phyloP scores from a whole-genome alignment of 2,329 filamentous ascomycete genomes.

The Neonectria sp. region DNA sequence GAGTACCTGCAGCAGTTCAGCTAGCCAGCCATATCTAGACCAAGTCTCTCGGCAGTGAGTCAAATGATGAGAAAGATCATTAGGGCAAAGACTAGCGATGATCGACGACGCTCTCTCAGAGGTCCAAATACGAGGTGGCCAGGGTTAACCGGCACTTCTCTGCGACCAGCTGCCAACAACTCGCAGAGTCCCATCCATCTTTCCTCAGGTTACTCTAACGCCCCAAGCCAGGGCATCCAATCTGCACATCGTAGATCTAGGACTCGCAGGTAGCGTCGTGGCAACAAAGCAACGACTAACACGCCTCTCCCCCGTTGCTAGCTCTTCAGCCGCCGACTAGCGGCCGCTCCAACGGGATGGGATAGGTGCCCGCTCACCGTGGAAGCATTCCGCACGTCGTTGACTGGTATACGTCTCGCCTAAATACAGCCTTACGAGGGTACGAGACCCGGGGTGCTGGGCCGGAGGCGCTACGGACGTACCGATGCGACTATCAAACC shows the following conservation, averaged over 20 bases:
- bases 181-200: too few species aligned
- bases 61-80: not conserved
- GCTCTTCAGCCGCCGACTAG: not conserved
- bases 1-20: too few species aligned
- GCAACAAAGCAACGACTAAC: too few species aligned
- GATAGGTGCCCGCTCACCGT: not conserved
- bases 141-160: not conserved
- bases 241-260: not conserved
- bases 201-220: not conserved
- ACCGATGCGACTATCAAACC: not conserved
- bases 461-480: not conserved
- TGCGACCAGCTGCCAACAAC: not conserved
- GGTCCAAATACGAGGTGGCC: not conserved
- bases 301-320: not conserved
- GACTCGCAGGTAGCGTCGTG: not conserved
- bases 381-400: constrained; percentile 1
- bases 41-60: too few species aligned
- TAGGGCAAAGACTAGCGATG: not conserved
- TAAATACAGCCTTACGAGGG: constrained; percentile 1
- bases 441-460: not conserved
- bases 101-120: not conserved
- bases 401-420: not conserved
- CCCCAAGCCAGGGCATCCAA: not conserved
- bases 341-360: not conserved
- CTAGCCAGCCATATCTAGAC: too few species aligned